These are phyloP conservation scores for Leccinum arenicola DNA, from an alignment of 768 basidiomycete species.

Conservation along the genomic window DNA sequence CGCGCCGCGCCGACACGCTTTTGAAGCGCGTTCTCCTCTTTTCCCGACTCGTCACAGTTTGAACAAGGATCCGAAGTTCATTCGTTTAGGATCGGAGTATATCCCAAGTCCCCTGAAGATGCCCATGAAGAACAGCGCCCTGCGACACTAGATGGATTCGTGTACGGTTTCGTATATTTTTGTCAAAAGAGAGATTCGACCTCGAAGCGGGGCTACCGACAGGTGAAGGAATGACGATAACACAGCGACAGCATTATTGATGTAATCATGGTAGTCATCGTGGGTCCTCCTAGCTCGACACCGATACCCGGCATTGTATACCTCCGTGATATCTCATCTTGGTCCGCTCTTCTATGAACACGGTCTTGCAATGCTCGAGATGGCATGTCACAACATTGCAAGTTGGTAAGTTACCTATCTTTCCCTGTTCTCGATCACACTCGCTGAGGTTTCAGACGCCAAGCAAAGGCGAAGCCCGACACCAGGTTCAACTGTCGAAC, in stretches of 20 bases:
- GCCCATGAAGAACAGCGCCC: conserved; percentile 32
- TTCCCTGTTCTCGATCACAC: not conserved
- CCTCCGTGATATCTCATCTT: conserved; percentile 59
- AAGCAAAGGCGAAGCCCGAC: conserved; percentile 76
- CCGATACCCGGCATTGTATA: conserved; percentile 81
- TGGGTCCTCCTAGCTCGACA: conserved; percentile 82
- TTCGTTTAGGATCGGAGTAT: conserved; percentile 79
- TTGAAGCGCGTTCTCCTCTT: conserved; percentile 82
- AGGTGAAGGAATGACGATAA: conserved; percentile 41
- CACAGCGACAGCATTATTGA: not conserved
- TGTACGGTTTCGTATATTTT: conserved; percentile 80
- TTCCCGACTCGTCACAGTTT: conserved; percentile 86
- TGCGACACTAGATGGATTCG: conserved; percentile 54
- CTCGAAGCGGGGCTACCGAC: conserved; percentile 77
- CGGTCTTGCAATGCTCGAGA: conserved; percentile 78
- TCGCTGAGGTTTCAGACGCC: conserved; percentile 21
- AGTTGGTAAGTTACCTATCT: conserved; percentile 59
- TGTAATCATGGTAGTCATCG: conserved; percentile 13
- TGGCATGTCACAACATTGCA: conserved; percentile 81
- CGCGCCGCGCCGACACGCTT: conserved; percentile 4
- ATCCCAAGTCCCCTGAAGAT: conserved; percentile 24
- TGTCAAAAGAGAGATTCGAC: conserved; percentile 61
- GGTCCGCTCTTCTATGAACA: conserved; percentile 74
- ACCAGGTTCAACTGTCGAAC: conserved; percentile 64
- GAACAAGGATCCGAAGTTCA: conserved; percentile 82